Percentiles rank a stretch among this genome's conserved stretches.
Conservation (phyloP, 1,284 basidiomycete species). For the Athelia psychrophila region DNA sequence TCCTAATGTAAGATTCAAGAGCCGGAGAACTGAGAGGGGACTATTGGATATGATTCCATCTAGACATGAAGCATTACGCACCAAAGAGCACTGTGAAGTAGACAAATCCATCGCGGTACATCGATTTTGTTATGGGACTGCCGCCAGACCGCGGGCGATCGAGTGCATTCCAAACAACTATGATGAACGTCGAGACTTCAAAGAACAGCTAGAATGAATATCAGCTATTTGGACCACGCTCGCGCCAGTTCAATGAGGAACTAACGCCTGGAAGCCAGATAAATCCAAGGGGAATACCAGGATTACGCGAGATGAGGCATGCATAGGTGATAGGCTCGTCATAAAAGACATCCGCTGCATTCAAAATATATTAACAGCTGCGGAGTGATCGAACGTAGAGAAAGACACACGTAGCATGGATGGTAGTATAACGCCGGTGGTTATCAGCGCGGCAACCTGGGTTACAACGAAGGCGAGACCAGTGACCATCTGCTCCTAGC, state of each 20-base stretch:
- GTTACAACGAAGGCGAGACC: neutral
- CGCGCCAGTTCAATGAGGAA: neutral
- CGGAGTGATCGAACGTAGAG: neutral
- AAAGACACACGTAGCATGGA: neutral
- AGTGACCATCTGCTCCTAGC: neutral
- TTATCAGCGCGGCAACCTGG: neutral
- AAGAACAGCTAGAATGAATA: neutral
- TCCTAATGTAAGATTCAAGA: neutral
- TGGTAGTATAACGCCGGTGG: neutral
- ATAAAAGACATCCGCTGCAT: too few species aligned
- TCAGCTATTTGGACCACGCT: neutral
- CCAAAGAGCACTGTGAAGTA: neutral
- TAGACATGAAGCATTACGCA: neutral
- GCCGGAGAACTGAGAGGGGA: neutral
- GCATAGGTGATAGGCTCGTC: neutral
- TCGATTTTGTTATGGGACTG: neutral
- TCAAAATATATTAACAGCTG: too few species aligned
- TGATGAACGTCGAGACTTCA: neutral
- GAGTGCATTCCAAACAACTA: neutral
- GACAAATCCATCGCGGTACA: neutral
- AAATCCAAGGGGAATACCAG: neutral
- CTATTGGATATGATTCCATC: neutral
- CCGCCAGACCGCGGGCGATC: neutral
- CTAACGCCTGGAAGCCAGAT: neutral
- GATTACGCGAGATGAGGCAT: neutral